Base-by-base conservation (phyloP, 768 basidiomycete species). In the Boletus sp. region DNA sequence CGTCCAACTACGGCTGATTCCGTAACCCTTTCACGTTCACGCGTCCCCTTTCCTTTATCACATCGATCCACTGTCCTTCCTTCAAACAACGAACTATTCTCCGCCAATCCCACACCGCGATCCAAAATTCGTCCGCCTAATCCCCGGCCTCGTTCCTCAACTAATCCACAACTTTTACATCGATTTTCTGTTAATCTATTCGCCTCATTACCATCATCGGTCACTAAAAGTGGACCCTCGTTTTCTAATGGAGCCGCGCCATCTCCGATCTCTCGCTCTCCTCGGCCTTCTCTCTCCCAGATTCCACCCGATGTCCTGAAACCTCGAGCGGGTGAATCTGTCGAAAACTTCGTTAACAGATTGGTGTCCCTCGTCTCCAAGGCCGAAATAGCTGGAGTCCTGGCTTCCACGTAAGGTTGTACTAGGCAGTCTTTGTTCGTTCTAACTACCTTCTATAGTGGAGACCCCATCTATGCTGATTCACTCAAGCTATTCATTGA, bases 341-440 rank as follows among this genome's bases (percentile, higher is more conserved):
- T 88, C 1, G 84, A 84, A 53, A 67, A 72, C 2, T 98, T 90
- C 72, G 69, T 97, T 30, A 65, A 72, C 13, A 78, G 92, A 55
- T 71, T 98, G 39, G 71, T 78, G 38, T 71, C 79, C 17, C 78
- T 80, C 33, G 83, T 93, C 10, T 83, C 79, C 60, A 88, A 90
- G 66, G 80, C 84, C 2, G 94, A 97, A 63, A 75, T 98, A 38
- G 88, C 89, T 1, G 79, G 80, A 21, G 80, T 93, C 14, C 71
- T 98, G 25, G 93, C 95, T 32, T 83, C 89, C 15, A 90, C 83
- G 94, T 94, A 70, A 61, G 59, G 51, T 44, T 45, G 25, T n/a
- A 46, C 45, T 53, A 35, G 14, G 43, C 38, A 44, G n/a, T 35
- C 34, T 49, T 40, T 43, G 37, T 50, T 55, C 19, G 11, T 29